phyloP scores from a whole-genome alignment of 2,329 filamentous ascomycete genomes.

The Penicillium polonicum region DNA sequence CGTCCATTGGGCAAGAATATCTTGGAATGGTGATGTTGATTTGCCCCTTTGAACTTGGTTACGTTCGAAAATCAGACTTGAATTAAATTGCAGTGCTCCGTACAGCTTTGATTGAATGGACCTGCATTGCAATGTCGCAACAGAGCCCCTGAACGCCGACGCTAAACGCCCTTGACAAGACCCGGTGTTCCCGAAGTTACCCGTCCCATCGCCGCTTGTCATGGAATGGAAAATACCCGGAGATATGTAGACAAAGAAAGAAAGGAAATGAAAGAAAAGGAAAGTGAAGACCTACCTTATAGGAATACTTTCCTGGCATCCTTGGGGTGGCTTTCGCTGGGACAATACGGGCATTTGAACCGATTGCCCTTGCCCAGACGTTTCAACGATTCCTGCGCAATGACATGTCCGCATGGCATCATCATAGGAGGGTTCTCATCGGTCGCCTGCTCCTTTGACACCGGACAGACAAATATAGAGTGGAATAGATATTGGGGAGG shows the following conservation, averaged over 20 bases:
- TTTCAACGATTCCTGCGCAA: slow-evolving; percentile 79
- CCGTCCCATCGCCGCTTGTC: background rate
- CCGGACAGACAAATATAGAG: slow-evolving; percentile 95
- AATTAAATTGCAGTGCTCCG: background rate
- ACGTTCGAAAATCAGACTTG: background rate
- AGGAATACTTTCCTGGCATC: slow-evolving; percentile 74
- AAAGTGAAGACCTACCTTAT: slow-evolving; percentile 38
- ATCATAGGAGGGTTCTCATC: slow-evolving; percentile 94
- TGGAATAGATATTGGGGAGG: slow-evolving; percentile 73
- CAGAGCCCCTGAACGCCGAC: slow-evolving; percentile 5
- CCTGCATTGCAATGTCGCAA: slow-evolving; percentile 2
- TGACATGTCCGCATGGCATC: slow-evolving; percentile 91
- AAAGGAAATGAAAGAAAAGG: background rate
- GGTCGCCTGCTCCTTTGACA: slow-evolving; percentile 93
- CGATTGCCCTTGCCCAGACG: slow-evolving; percentile 73
- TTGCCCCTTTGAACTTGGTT: background rate
- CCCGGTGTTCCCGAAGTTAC: slow-evolving; percentile 1
- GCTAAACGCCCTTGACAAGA: slow-evolving; percentile 7
- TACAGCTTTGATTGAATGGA: slow-evolving; percentile 5
- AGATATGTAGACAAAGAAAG: background rate
- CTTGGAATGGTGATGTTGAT: background rate
- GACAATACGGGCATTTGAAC: slow-evolving; percentile 97
- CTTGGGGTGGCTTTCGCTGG: slow-evolving; percentile 72
- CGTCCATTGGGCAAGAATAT: background rate
- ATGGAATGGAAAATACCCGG: background rate